These are phyloP conservation scores for Cladosporium sp. DNA, from an alignment of 2,329 filamentous ascomycete species.

Conservation along the genomic window DNA sequence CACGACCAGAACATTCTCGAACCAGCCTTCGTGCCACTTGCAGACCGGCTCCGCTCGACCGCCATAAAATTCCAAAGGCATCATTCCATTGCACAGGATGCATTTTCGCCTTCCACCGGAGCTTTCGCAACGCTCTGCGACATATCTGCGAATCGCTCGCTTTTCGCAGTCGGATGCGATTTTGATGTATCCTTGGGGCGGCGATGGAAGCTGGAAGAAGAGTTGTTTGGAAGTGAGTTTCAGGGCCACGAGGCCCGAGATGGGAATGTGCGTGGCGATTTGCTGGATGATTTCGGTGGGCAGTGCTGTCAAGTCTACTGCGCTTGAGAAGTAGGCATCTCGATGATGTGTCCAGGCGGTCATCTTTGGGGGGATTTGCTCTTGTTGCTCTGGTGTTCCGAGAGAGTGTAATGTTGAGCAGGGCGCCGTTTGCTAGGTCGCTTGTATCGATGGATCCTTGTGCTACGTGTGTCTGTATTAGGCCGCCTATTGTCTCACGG, in stretches of 20 bases:
- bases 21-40: slow-evolving; percentile 30
- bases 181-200: slow-evolving; percentile 26
- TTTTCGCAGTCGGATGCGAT: slow-evolving; percentile 30
- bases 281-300: slow-evolving; percentile 41
- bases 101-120: slow-evolving; percentile 29
- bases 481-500: not conserved
- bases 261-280: slow-evolving; percentile 40
- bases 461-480: slow-evolving; percentile 5
- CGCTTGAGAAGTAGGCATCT: not conserved
- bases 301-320: slow-evolving; percentile 30
- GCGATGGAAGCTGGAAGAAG: slow-evolving; percentile 29
- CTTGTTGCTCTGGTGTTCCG: not conserved
- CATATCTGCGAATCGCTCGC: slow-evolving; percentile 28
- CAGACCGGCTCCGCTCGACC: slow-evolving; percentile 27
- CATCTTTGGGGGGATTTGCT: not conserved
- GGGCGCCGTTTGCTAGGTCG: not conserved
- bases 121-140: slow-evolving; percentile 29
- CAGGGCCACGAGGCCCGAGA: slow-evolving; percentile 42
- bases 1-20: slow-evolving; percentile 16
- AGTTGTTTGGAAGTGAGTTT: slow-evolving; percentile 41
- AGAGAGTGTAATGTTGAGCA: not conserved
- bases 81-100: slow-evolving; percentile 28
- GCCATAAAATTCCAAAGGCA: slow-evolving; percentile 23
- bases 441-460: not conserved
- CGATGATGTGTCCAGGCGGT: slow-evolving; percentile 1